phyloP scores from a whole-genome alignment of 1,139 yeast species.

The Debaryomyces sp. region DNA sequence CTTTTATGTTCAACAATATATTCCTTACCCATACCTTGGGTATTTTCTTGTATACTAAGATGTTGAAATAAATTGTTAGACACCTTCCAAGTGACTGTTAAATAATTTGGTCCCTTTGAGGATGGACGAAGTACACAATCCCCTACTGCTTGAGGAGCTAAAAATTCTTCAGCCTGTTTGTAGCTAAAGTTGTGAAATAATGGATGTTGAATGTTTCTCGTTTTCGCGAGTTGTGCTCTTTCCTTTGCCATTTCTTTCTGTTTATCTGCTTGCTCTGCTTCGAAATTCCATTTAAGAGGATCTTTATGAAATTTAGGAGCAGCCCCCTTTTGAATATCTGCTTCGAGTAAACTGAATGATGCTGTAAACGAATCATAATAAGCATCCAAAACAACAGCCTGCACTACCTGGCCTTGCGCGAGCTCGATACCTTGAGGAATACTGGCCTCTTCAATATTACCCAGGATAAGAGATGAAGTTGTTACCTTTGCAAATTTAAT shows the following conservation, averaged over 20 bases:
- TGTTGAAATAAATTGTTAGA: slow-evolving; percentile 91
- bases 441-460: slow-evolving; percentile 68
- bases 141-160: slow-evolving; percentile 89
- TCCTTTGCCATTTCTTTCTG: slow-evolving; percentile 59
- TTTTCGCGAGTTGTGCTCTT: slow-evolving; percentile 54
- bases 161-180: slow-evolving; percentile 87
- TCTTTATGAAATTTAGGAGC: slow-evolving; percentile 54
- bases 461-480: slow-evolving; percentile 78
- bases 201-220: slow-evolving; percentile 87
- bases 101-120: slow-evolving; percentile 81
- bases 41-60: slow-evolving; percentile 78
- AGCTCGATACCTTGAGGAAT: slow-evolving; percentile 56
- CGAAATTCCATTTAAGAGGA: slow-evolving; percentile 78
- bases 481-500: slow-evolving; percentile 55
- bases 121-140: slow-evolving; percentile 95
- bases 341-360: slow-evolving; percentile 67
- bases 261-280: slow-evolving; percentile 71
- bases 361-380: slow-evolving; percentile 76
- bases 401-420: slow-evolving; percentile 78
- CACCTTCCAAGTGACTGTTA: slow-evolving; percentile 96
- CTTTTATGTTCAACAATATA: slow-evolving; percentile 68
- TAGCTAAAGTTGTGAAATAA: slow-evolving; percentile 82
- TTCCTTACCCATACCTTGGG: slow-evolving; percentile 56
- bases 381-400: slow-evolving; percentile 72
- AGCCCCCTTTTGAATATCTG: slow-evolving; percentile 65